Conservation (phyloP, 2,329 filamentous ascomycete genomes). For the Cryphonectria carpinicola region DNA sequence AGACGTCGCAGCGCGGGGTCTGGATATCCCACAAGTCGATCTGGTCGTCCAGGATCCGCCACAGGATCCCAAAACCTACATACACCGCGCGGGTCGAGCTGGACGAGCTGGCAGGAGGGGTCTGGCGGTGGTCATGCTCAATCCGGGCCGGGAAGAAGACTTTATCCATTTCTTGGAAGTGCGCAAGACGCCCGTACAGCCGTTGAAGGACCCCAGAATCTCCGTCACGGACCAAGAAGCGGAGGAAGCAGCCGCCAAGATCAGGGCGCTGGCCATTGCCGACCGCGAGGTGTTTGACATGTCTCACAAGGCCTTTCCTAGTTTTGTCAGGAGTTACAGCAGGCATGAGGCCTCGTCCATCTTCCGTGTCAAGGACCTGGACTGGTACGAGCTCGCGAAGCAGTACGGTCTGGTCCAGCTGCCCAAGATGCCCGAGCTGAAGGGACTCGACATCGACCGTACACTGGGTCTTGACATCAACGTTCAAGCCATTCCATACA, state of each 20-base stretch:
- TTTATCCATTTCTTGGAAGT: slow-evolving; percentile 87
- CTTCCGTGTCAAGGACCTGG: slow-evolving; percentile 78
- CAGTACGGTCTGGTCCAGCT: slow-evolving; percentile 87
- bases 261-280: slow-evolving; percentile 45
- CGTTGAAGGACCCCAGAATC: slow-evolving; percentile 61
- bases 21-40: slow-evolving; percentile 92
- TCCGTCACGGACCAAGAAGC: slow-evolving; percentile 66
- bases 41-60: slow-evolving; percentile 85
- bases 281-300: slow-evolving; percentile 81
- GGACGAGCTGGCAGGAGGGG: slow-evolving; percentile 88
- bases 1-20: slow-evolving; percentile 84
- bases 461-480: slow-evolving; percentile 66
- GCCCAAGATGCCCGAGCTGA: slow-evolving; percentile 92
- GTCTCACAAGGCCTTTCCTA: slow-evolving; percentile 88
- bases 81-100: slow-evolving; percentile 88
- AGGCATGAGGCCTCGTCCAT: slow-evolving; percentile 92
- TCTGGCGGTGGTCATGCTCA: slow-evolving; percentile 82
- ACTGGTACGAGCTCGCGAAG: slow-evolving; percentile 80
- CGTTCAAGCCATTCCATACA: slow-evolving; percentile 71
- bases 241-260: slow-evolving; percentile 37
- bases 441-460: slow-evolving; percentile 66
- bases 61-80: slow-evolving; percentile 90
- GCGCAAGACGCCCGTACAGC: slow-evolving; percentile 80
- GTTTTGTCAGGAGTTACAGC: slow-evolving; percentile 88
- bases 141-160: slow-evolving; percentile 83